Conservation (phyloP, 495 filamentous ascomycete species). For the Evernia prunastri region DNA sequence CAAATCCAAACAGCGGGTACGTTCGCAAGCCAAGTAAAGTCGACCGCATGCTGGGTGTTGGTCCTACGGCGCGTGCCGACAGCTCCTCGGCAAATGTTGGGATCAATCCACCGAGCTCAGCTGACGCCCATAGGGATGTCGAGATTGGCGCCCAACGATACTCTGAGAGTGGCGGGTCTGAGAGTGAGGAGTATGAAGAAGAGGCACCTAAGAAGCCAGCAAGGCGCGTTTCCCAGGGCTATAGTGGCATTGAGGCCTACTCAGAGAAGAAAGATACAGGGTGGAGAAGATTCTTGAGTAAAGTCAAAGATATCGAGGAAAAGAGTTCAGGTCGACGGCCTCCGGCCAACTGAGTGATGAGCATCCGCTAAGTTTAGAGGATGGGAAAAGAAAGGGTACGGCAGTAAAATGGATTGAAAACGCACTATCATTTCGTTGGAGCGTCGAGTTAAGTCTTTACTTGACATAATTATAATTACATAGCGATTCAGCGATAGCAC, state of each 20-base stretch:
- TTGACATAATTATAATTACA: neutral
- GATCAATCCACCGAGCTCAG: neutral
- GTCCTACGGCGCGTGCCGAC: neutral
- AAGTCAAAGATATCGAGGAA: neutral
- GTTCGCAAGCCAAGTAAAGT: slow-evolving; percentile 20
- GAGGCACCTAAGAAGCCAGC: neutral
- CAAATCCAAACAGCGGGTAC: neutral
- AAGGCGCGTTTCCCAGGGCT: slow-evolving; percentile 3
- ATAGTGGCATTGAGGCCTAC: slow-evolving; percentile 25
- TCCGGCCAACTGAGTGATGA: neutral
- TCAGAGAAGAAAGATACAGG: slow-evolving; percentile 19
- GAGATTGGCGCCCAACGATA: neutral
- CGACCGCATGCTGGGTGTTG: slow-evolving; percentile 23
- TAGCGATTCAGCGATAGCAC: slow-evolving; percentile 4
- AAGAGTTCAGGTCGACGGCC: neutral
- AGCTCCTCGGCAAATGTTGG: slow-evolving; percentile 3
- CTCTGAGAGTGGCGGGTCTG: slow-evolving; percentile 2
- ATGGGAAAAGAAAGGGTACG: neutral
- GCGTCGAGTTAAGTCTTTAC: neutral
- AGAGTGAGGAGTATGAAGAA: neutral
- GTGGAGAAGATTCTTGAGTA: slow-evolving; percentile 20
- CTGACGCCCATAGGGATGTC: neutral
- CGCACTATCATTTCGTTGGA: neutral
- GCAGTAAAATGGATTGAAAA: neutral
- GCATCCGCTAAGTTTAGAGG: neutral